These are phyloP conservation scores for Cladosporium colombiae DNA, from an alignment of 2,329 filamentous ascomycete genomes.

Conservation along the genomic window DNA sequence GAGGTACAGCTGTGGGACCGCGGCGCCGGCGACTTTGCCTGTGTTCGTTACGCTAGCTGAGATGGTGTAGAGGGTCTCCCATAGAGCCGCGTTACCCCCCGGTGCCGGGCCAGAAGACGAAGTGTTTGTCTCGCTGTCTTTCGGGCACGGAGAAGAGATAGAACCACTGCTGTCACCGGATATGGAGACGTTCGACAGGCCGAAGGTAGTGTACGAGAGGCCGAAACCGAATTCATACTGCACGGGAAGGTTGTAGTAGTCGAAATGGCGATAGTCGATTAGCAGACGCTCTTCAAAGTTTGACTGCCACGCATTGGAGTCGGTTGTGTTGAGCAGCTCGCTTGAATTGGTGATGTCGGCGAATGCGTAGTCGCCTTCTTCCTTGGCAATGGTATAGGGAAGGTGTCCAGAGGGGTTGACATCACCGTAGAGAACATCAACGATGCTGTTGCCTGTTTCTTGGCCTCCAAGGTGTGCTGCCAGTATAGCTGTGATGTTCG, in stretches of 20 bases:
- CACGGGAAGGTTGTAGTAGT: constrained; percentile 40
- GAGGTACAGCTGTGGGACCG: constrained; percentile 60
- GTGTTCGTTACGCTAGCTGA: constrained; percentile 54
- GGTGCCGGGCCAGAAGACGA: neutral
- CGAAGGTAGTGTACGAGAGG: constrained; percentile 35
- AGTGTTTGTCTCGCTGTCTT: constrained; percentile 17
- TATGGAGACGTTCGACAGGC: constrained; percentile 48
- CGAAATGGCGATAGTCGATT: constrained; percentile 58
- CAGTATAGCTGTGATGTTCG: constrained; percentile 45
- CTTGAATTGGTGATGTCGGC: constrained; percentile 41
- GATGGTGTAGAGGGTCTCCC: constrained; percentile 52
- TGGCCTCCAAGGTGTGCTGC: constrained; percentile 46
- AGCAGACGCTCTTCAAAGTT: constrained; percentile 55
- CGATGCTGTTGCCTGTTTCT: constrained; percentile 43
- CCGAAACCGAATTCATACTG: constrained; percentile 37
- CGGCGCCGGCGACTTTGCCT: constrained; percentile 49
- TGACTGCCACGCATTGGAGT: constrained; percentile 46
- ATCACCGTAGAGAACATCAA: constrained; percentile 43
- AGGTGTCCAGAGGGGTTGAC: constrained; percentile 43
- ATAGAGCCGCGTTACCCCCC: constrained; percentile 58
- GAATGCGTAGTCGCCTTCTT: constrained; percentile 37
- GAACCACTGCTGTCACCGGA: constrained; percentile 94
- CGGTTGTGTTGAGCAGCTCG: constrained; percentile 33
- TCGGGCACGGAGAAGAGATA: constrained; percentile 66
- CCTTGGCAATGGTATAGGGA: constrained; percentile 42